Evolutionary conservation across 2,329 filamentous ascomycete species (phyloP).

Genomic region (Phialophora verrucosa): DNA sequence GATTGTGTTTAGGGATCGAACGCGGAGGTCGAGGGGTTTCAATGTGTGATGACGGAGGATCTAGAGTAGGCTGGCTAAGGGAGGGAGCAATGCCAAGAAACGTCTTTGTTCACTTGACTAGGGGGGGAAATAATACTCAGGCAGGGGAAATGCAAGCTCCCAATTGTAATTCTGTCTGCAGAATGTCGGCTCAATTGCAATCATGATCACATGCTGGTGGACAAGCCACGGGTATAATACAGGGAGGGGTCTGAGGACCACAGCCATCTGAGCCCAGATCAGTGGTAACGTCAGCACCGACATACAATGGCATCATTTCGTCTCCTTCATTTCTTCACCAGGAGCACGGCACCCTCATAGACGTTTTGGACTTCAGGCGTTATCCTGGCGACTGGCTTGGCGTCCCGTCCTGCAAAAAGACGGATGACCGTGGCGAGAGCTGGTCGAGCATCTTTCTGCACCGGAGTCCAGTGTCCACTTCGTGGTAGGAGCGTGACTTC

Average conservation of each 20-base stretch:
- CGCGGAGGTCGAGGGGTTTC: not conserved
- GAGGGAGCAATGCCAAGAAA: not conserved
- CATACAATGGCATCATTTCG: slow-evolving; percentile 8
- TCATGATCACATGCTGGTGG: slow-evolving; percentile 7
- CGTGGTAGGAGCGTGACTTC: slow-evolving; percentile 57
- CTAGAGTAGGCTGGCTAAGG: not conserved
- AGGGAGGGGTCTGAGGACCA: not conserved
- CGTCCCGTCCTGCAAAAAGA: slow-evolving; percentile 29
- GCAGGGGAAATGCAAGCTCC: not conserved
- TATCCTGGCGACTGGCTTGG: slow-evolving; percentile 31
- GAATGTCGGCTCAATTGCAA: slow-evolving; percentile 4
- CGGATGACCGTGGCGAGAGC: slow-evolving; percentile 48
- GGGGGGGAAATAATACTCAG: not conserved
- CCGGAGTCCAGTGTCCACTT: slow-evolving; percentile 61
- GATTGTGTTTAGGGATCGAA: slow-evolving; percentile 6
- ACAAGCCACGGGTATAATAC: slow-evolving; percentile 12
- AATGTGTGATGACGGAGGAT: not conserved
- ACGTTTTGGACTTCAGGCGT: slow-evolving; percentile 34
- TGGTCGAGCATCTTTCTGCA: slow-evolving; percentile 53
- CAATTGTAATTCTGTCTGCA: not conserved
- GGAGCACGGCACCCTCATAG: slow-evolving; percentile 35
- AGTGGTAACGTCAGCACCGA: slow-evolving; percentile 3
- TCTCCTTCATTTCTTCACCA: slow-evolving; percentile 37
- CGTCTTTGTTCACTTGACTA: not conserved
- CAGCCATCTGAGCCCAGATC: slow-evolving; percentile 3